Evolutionary conservation across 2,329 filamentous ascomycete genomes (phyloP), one percentile per base, ranked within the genome.

Genomic region (Trichoderma breve): DNA sequence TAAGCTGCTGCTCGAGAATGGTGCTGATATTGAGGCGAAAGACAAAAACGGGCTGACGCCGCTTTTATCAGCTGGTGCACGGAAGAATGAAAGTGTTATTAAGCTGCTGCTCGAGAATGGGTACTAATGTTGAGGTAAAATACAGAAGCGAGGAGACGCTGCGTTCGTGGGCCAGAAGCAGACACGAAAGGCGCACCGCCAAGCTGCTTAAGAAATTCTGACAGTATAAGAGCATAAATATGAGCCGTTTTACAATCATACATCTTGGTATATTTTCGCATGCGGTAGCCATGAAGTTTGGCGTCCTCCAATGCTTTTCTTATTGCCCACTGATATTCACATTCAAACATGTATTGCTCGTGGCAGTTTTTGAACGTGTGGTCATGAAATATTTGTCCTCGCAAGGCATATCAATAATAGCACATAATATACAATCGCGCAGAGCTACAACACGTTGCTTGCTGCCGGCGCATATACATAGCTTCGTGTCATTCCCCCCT

Each of bases 371-470:
- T 24, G 9, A 14, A 9, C 18, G 14, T n/a, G 11, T 62, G 8
- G 8, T 58, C 55, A 39, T 51, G 15, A 62, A 30, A 15, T 15
- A n/a, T 28, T 62, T 9, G 67, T 30, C 53, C 39, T 24, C 24
- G 9, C 34, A 18, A 69, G 64, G 57, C 55, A 76, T 26, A 71
- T 76, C 74, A 77, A 77, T 79, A 78, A 75, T 79, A 69, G 78
- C 77, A 79, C 78, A 80, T 79, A 80, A 79, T 73, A 74, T 80
- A 80, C 78, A 80, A 76, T 55, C 75, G 75, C 74, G 69, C 74
- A 74, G 74, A 57, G 75, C 77, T 71, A 74, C 79, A 77, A 75
- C 78, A 76, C 14, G 36, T 32, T 78, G 78, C 77, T 78, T 74
- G 73, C 74, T 74, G 75, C 76, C 75, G 72, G 73, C 73, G 73